Evolutionary conservation across 306 rosid species (phyloP), one percentile per base, ranked within the genome.

Genomic region (Begonia loranthoides): DNA sequence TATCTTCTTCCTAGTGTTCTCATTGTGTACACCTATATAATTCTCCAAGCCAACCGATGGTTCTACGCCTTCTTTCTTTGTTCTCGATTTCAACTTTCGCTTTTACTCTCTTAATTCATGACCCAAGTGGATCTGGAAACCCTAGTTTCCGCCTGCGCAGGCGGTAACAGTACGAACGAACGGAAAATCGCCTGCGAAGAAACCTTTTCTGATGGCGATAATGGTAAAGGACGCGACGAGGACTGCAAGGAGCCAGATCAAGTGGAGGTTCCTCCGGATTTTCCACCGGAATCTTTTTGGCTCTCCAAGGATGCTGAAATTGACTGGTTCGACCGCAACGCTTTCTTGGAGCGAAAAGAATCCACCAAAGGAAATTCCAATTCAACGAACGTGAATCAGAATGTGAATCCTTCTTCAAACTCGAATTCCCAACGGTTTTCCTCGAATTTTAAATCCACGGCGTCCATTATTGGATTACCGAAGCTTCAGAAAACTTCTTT

Each of bases 41-140:
- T 28, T 28, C 8, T 28, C 36, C 36, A 7, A 5, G 3, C 36
- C 36, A 4, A 0, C 36, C 8, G 36, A 28, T 28, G 34, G 7
- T 24, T 24, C 34, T 24, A 6, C 4, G 34, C 34, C 34, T 0
- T 0, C 4, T 3, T 24, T 6, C 7, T 24, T 24, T 5, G 4
- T 28, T 28, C 36, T 28, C 9, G 36, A 7, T 28, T 3, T 28
- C 36, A 28, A 4, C 36, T 28, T 28, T 4, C 36, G 4, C 36
- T 28, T 28, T 28, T 4, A 12, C 3, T 54, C 38, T 7, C 47
- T 43, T 43, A 11, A 43, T 36, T 33, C 13, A 72, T 82, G 95
- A 85, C 99, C 55, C 95, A 82, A 66, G 80, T 85, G 15, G 96
- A 87, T 70, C 72, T 87, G 41, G 97, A 89, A 59, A 73, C 78